Conservation (phyloP, 129 eudicot species). For the carrot (Daucus carota) region DH1_v3.0 NC_030388.2:23962501-23963000, state of each 20-base stretch:
- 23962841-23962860: conserved; percentile 94
- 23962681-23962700: too few relatives aligned
- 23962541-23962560: not conserved
- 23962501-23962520: conserved; percentile 63
- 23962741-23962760: conserved; percentile 64
- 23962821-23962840: conserved; percentile 92
- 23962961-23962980: conserved; percentile 73
- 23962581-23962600: conserved; percentile 68
- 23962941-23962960: conserved; percentile 80
- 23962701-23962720: too few relatives aligned
- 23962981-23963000: conserved; percentile 31
- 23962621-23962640: conserved; percentile 72
- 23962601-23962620: conserved; percentile 90
- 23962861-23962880: conserved; percentile 91
- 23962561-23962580: conserved; percentile 1
- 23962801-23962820: conserved; percentile 61
- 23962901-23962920: conserved; percentile 60
- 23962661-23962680: too few relatives aligned
- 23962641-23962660: conserved; percentile 96
- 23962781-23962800: conserved; percentile 66
- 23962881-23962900: conserved; percentile 87
- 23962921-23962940: conserved; percentile 64
- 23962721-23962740: not conserved
- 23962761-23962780: conserved; percentile 98
- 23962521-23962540: conserved; percentile 12